Percentiles rank a stretch among this genome's conserved stretches.
Conservation (phyloP, 192 early-diverging fungal species). For the Backusella liffmaniae region DNA sequence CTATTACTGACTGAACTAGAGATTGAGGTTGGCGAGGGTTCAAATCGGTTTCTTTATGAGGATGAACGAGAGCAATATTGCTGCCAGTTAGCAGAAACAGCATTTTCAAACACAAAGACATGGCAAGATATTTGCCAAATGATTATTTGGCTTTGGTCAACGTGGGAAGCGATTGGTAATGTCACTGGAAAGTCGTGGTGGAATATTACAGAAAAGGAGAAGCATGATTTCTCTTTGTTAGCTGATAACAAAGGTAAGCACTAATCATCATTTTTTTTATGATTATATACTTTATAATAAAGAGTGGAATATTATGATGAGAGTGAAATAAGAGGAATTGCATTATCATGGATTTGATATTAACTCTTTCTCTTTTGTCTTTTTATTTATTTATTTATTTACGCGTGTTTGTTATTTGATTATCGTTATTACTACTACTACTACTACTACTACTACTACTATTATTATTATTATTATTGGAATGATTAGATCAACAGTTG, state of each 20-base stretch:
- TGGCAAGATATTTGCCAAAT: background rate
- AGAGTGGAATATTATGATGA: background rate
- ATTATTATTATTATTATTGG: too few relatives aligned
- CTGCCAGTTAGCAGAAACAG: background rate
- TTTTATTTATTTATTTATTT: background rate
- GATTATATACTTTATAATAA: background rate
- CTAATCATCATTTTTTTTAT: background rate
- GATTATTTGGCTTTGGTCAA: conserved; percentile 12
- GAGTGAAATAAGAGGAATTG: background rate
- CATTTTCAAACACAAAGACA: background rate
- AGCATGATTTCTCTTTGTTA: background rate
- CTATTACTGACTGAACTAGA: background rate
- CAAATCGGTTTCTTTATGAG: conserved; percentile 5
- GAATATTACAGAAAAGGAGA: conserved; percentile 7
- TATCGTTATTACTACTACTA: background rate
- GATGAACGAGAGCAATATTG: background rate
- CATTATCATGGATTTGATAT: background rate
- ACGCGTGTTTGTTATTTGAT: background rate
- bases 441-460: too few relatives aligned
- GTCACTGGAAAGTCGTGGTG: conserved; percentile 12
- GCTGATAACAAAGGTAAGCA: conserved; percentile 3
- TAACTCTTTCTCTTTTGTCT: background rate
- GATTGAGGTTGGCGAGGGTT: conserved; percentile 2
- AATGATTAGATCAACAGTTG: background rate
- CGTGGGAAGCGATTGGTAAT: background rate